Conservation (phyloP, 306 rosid genomes). For the Ochetophila trinervis region DNA sequence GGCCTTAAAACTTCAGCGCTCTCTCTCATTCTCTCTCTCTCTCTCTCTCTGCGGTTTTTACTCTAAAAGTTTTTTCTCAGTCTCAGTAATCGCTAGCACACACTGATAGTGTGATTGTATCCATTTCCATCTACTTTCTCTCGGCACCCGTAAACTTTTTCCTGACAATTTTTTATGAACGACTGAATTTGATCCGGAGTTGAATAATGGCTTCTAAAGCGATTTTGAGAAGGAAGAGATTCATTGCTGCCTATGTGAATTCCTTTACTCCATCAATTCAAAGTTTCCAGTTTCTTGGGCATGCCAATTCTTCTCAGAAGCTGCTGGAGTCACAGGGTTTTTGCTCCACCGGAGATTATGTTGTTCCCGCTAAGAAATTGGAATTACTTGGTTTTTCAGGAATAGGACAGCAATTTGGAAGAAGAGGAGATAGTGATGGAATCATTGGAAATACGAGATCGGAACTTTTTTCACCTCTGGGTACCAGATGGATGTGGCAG, state of each 20-base stretch:
- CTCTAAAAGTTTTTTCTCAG: no score
- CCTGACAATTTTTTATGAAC: no score
- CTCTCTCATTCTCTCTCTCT: no score
- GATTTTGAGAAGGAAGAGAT: slow-evolving; percentile 49
- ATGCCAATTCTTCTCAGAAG: slow-evolving; percentile 23
- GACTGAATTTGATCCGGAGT: no score
- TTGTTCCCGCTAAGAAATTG: slow-evolving; percentile 9
- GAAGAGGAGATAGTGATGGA: slow-evolving; percentile 10
- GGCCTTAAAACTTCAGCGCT: no score
- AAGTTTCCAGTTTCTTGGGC: slow-evolving; percentile 33
- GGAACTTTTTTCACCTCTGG: slow-evolving; percentile 20
- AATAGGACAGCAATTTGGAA: slow-evolving; percentile 24
- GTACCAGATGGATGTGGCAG: slow-evolving; percentile 42
- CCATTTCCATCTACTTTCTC: no score
- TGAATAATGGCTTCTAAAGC: slow-evolving; percentile 59
- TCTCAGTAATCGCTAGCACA: no score
- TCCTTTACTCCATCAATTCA: slow-evolving; percentile 26
- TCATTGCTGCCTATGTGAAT: slow-evolving; percentile 34
- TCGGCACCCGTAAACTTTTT: no score
- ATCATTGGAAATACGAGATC: slow-evolving; percentile 18
- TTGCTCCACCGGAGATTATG: slow-evolving; percentile 5
- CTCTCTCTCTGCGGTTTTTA: no score
- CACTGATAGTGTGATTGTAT: no score
- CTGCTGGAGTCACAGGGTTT: slow-evolving; percentile 20
- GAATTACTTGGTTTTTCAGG: slow-evolving; percentile 21